A percentile compares a stretch with the other conserved stretches of the same genome.
phyloP scores from a whole-genome alignment of 23 red algal species.

The Gracilaria caudata region DNA sequence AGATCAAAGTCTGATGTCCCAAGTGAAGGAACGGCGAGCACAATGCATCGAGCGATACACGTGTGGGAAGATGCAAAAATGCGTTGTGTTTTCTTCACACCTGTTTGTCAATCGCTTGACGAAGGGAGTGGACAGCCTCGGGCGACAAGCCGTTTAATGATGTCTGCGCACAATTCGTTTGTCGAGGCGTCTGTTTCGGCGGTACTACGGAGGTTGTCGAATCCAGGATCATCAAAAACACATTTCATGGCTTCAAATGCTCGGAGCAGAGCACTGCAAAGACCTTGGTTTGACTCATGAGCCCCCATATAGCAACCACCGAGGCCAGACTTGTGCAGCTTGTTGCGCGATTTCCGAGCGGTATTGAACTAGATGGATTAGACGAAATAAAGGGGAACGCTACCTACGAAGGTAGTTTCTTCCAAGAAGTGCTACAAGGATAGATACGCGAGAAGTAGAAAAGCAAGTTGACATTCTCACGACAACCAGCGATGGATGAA shows the following conservation, averaged over 20 bases:
- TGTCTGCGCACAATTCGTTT: slow-evolving; percentile 10
- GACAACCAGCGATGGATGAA: no score
- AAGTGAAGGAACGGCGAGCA: not conserved
- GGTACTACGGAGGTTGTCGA: not conserved
- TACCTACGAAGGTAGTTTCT: no score
- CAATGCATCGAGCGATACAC: slow-evolving; percentile 9
- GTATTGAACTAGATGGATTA: not conserved
- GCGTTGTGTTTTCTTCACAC: not conserved
- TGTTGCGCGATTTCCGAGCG: not conserved
- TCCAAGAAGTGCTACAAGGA: no score
- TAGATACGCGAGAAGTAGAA: no score
- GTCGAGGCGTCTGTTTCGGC: not conserved
- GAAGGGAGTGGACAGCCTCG: slow-evolving; percentile 21
- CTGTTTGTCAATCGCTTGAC: not conserved
- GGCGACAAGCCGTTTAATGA: slow-evolving; percentile 12
- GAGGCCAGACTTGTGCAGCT: not conserved
- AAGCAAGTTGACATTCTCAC: no score
- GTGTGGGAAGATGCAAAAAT: slow-evolving; percentile 11
- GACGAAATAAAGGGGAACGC: no score
- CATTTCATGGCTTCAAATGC: slow-evolving; percentile 44
- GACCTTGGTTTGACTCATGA: slow-evolving; percentile 58
- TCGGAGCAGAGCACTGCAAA: slow-evolving; percentile 31
- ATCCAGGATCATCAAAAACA: not conserved
- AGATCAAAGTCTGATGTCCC: not conserved
- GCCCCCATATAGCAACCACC: slow-evolving; percentile 4